Evolutionary conservation across 1,284 basidiomycete genomes (phyloP).

Genomic region (Trichosporon sp.): DNA sequence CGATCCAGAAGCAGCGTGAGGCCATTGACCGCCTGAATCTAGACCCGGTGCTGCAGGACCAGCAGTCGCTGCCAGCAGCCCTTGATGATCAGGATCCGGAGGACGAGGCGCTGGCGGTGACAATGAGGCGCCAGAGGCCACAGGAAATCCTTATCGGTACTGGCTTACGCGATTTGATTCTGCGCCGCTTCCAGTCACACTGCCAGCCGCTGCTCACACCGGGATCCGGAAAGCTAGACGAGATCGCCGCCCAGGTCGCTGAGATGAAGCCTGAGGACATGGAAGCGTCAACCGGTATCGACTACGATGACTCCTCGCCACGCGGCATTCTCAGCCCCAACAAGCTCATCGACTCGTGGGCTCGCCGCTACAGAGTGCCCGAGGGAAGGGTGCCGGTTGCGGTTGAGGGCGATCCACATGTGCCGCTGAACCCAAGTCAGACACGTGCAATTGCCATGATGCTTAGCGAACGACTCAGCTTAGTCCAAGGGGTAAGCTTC

Average conservation of each 20-base stretch:
- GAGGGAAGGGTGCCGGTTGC: conserved; percentile 62
- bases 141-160: conserved; percentile 68
- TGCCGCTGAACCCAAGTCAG: conserved; percentile 78
- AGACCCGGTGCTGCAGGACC: conserved; percentile 61
- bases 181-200: conserved; percentile 60
- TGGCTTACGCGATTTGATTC: conserved; percentile 67
- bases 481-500: conserved; percentile 79
- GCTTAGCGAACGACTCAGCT: conserved; percentile 73
- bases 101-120: conserved; percentile 27
- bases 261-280: conserved; percentile 43
- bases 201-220: conserved; percentile 33
- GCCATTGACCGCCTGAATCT: conserved; percentile 67
- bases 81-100: conserved; percentile 9
- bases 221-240: conserved; percentile 19
- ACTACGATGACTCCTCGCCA: conserved; percentile 21
- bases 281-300: conserved; percentile 35
- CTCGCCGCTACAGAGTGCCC: conserved; percentile 64
- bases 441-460: conserved; percentile 81
- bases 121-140: conserved; percentile 47
- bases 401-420: conserved; percentile 76
- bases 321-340: conserved; percentile 68
- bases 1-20: conserved; percentile 68
- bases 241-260: conserved; percentile 31
- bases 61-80: neutral
- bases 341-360: conserved; percentile 75